phyloP scores from a whole-genome alignment of 2,329 filamentous ascomycete genomes.

The Xylariaceae sp. region DNA sequence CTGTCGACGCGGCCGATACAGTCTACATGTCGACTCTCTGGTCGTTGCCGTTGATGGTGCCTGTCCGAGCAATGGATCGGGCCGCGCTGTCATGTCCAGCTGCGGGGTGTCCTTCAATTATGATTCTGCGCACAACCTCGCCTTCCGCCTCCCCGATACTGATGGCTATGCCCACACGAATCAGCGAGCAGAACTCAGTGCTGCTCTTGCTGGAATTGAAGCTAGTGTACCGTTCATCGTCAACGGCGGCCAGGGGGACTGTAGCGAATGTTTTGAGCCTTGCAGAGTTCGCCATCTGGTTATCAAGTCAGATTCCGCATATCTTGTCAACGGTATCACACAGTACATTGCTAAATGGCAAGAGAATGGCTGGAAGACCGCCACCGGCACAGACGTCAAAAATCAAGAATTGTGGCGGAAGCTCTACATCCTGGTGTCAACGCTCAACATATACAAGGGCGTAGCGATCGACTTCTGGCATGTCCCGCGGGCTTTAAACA shows the following conservation, averaged over 20 bases:
- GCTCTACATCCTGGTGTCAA: neutral
- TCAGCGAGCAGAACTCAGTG: conserved; percentile 10
- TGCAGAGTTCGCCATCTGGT: conserved; percentile 9
- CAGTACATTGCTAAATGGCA: conserved; percentile 10
- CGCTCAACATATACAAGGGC: neutral
- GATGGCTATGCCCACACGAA: conserved; percentile 6
- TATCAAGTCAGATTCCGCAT: conserved; percentile 16
- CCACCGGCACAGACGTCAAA: conserved; percentile 7
- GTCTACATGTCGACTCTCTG: conserved; percentile 13
- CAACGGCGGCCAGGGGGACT: conserved; percentile 8
- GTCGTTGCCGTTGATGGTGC: conserved; percentile 13
- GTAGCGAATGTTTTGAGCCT: conserved; percentile 2
- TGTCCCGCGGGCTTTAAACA: conserved; percentile 9
- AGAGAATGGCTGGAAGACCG: conserved; percentile 11
- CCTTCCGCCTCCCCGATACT: neutral
- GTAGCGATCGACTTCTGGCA: conserved; percentile 13
- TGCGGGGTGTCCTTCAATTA: conserved; percentile 8
- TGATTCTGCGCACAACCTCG: neutral
- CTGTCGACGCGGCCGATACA: conserved; percentile 7
- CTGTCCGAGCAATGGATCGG: conserved; percentile 10
- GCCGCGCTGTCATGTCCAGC: conserved; percentile 2
- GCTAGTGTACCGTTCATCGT: neutral
- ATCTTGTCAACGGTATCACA: conserved; percentile 14
- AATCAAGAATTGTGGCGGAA: conserved; percentile 9
- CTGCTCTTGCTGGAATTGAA: conserved; percentile 4